Conservation (phyloP, 2,329 filamentous ascomycete species). For the Phialemonium atrogriseum region DNA sequence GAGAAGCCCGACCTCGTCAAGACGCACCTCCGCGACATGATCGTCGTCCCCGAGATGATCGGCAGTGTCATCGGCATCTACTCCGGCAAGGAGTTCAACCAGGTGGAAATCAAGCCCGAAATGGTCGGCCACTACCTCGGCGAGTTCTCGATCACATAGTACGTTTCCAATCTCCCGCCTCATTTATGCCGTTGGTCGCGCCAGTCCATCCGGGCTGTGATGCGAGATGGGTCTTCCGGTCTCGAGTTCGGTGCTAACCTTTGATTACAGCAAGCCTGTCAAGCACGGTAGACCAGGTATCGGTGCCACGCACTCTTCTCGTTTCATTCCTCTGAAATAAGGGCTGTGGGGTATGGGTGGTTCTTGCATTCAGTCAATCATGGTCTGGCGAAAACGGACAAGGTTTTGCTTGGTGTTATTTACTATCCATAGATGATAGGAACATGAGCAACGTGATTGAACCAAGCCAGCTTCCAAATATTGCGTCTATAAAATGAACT, state of each 20-base stretch:
- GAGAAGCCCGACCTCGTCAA: slow-evolving; percentile 99
- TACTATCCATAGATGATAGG: slow-evolving; percentile 5
- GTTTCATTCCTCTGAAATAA: slow-evolving; percentile 99
- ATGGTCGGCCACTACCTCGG: slow-evolving; percentile 99
- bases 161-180: slow-evolving; percentile 37
- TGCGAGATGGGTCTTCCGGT: too few species aligned
- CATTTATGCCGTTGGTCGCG: too few species aligned
- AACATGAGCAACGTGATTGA: slow-evolving; percentile 13
- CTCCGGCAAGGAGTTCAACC: slow-evolving; percentile 99
- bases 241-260: slow-evolving; percentile 46
- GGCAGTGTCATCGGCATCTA: slow-evolving; percentile 98
- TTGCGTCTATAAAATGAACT: too few species aligned
- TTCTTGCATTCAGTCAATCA: slow-evolving; percentile 44
- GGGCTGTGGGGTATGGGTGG: slow-evolving; percentile 39
- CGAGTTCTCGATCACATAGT: slow-evolving; percentile 99
- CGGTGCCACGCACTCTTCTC: slow-evolving; percentile 99
- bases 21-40: slow-evolving; percentile 99
- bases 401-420: slow-evolving; percentile 35
- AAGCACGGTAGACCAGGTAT: slow-evolving; percentile 99
- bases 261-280: slow-evolving; percentile 78
- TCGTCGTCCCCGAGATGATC: slow-evolving; percentile 99
- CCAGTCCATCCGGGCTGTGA: too few species aligned
- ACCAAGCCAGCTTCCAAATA: too few species aligned
- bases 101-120: slow-evolving; percentile 99
- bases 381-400: slow-evolving; percentile 48